phyloP scores from a whole-genome alignment of 768 basidiomycete species.

The Leccinum uliginosum region DNA sequence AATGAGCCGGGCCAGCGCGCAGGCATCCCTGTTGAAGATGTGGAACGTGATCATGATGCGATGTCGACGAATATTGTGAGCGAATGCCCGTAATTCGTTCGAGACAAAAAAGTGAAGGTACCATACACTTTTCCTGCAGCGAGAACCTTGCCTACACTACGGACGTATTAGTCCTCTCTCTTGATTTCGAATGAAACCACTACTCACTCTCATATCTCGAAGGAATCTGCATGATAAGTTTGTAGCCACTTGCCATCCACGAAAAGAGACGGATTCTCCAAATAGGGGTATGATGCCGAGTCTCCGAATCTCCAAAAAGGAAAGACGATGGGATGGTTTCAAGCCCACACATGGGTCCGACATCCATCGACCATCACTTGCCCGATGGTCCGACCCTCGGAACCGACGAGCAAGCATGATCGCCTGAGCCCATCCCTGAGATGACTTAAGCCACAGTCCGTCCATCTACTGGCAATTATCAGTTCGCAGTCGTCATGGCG shows the following conservation, averaged over 20 bases:
- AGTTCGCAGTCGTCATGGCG: too few species aligned
- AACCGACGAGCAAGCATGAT: too few species aligned
- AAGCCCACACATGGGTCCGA: too few species aligned
- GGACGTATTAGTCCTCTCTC: slow-evolving; percentile 9
- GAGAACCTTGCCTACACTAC: slow-evolving; percentile 39
- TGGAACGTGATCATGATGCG: slow-evolving; percentile 33
- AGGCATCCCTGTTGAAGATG: slow-evolving; percentile 36
- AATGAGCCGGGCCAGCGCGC: slow-evolving; percentile 38
- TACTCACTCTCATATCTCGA: slow-evolving; percentile 50
- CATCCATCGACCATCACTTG: too few species aligned
- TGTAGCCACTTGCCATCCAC: slow-evolving; percentile 43
- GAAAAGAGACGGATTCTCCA: slow-evolving; percentile 47
- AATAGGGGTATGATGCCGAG: slow-evolving; percentile 47
- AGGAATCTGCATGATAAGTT: slow-evolving; percentile 38
- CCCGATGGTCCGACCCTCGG: too few species aligned
- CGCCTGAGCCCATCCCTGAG: too few species aligned
- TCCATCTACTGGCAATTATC: too few species aligned
- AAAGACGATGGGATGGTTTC: slow-evolving; percentile 42
- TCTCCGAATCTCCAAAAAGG: slow-evolving; percentile 36
- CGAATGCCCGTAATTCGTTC: slow-evolving; percentile 37
- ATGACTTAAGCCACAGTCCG: too few species aligned
- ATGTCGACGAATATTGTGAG: slow-evolving; percentile 31
- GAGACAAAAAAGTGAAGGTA: slow-evolving; percentile 46
- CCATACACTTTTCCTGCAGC: slow-evolving; percentile 40
- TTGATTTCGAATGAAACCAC: neutral